These are phyloP conservation scores for Phytopythium vexans DNA, from an alignment of 352 stramenopile species.

Conservation along the genomic window DNA sequence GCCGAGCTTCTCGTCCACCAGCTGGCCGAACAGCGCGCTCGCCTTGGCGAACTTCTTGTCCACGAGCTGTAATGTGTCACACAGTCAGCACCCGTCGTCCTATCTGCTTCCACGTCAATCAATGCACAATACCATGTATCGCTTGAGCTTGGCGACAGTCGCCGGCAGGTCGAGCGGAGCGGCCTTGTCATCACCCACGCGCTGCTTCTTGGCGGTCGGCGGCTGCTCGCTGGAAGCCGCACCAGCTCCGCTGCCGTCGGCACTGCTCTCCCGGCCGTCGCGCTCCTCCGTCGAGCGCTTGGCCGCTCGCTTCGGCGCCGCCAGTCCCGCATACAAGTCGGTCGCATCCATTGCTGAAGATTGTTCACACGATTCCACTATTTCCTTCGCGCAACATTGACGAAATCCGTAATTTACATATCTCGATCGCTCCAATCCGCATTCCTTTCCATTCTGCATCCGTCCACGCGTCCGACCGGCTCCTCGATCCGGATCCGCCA, in stretches of 20 bases:
- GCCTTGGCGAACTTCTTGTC: slow-evolving; percentile 80
- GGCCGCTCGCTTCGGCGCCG: slow-evolving; percentile 16
- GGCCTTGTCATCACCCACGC: slow-evolving; percentile 11
- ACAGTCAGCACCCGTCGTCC: no score
- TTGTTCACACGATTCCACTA: neutral
- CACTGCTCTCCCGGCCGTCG: neutral
- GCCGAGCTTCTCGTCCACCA: slow-evolving; percentile 43
- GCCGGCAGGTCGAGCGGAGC: slow-evolving; percentile 29
- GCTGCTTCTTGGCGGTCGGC: slow-evolving; percentile 19
- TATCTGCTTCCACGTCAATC: no score
- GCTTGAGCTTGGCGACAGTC: slow-evolving; percentile 53
- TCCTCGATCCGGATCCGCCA: no score
- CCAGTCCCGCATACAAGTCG: slow-evolving; percentile 61
- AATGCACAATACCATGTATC: slow-evolving; percentile 50
- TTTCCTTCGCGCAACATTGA: no score
- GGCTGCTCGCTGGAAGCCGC: no score
- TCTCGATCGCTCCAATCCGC: no score
- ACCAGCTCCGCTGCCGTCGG: neutral
- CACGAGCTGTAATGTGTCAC: slow-evolving; percentile 28
- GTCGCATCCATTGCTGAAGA: neutral
- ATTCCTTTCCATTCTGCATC: neutral
- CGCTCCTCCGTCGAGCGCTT: neutral
- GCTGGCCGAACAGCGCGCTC: slow-evolving; percentile 43
- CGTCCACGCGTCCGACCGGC: slow-evolving; percentile 2
- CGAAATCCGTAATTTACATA: no score